Percentiles rank a stretch among this genome's conserved stretches.
Evolutionary conservation across 306 rosid species (phyloP).

Genomic region (Cucurbita maxima): DNA sequence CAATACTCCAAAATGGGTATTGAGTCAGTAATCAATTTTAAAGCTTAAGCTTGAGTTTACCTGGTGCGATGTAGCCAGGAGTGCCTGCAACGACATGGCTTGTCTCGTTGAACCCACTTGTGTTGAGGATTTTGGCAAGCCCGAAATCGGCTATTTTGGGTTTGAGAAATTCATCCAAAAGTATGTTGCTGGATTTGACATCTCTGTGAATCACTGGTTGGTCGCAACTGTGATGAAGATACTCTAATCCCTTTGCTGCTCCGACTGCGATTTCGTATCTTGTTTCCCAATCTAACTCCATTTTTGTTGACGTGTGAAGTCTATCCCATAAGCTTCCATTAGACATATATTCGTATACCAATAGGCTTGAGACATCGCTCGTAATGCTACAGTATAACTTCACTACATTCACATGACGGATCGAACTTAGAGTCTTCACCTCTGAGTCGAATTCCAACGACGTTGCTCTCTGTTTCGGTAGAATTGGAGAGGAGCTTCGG

Average conservation of each 20-base stretch:
- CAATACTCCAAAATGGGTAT: too few relatives aligned
- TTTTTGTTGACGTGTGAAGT: slow-evolving; percentile 46
- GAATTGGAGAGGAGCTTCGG: slow-evolving; percentile 42
- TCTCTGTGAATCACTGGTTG: slow-evolving; percentile 78
- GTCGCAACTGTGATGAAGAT: slow-evolving; percentile 71
- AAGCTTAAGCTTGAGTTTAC: slow-evolving; percentile 10
- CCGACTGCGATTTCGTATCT: slow-evolving; percentile 76
- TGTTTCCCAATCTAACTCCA: slow-evolving; percentile 82
- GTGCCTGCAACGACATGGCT: slow-evolving; percentile 81
- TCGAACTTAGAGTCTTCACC: slow-evolving; percentile 65
- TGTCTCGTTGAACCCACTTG: slow-evolving; percentile 30
- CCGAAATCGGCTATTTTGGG: slow-evolving; percentile 94
- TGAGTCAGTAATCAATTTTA: too few relatives aligned
- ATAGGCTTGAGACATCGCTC: slow-evolving; percentile 68
- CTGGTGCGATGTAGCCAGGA: slow-evolving; percentile 91
- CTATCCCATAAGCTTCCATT: slow-evolving; percentile 88
- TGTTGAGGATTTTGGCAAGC: slow-evolving; percentile 59
- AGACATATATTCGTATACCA: slow-evolving; percentile 79
- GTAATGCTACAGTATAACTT: slow-evolving; percentile 83
- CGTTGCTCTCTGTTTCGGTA: slow-evolving; percentile 17
- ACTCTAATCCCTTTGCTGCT: slow-evolving; percentile 86
- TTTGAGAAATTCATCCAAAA: slow-evolving; percentile 73
- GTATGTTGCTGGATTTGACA: slow-evolving; percentile 81
- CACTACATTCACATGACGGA: slow-evolving; percentile 90
- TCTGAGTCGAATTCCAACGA: slow-evolving; percentile 68